Evolutionary conservation across 768 basidiomycete species (phyloP).

Genomic region (Hypsizygus marmoreus): DNA sequence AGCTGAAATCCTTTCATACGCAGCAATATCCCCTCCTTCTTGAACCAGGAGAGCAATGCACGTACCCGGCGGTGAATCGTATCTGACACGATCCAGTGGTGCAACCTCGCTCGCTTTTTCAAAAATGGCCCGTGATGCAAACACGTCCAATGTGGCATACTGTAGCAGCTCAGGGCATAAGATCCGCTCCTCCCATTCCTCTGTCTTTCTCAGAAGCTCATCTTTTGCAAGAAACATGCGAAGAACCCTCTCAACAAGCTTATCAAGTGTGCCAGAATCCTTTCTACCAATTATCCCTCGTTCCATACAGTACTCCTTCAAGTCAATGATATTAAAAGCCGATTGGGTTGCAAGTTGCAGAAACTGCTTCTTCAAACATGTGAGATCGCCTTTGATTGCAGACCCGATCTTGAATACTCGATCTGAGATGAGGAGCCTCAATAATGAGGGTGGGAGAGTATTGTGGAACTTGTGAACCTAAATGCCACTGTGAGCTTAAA

Average conservation of each 20-base stretch:
- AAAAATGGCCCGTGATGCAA: slow-evolving; percentile 1
- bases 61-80: slow-evolving; percentile 9
- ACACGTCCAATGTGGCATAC: slow-evolving; percentile 5
- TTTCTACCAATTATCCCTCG: not conserved
- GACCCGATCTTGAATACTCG: slow-evolving; percentile 9
- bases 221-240: slow-evolving; percentile 10
- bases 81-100: not conserved
- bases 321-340: slow-evolving; percentile 6
- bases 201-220: not conserved
- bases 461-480: not conserved
- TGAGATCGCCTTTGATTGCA: slow-evolving; percentile 3
- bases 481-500: not conserved
- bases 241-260: not conserved
- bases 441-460: not conserved
- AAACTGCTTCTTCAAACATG: slow-evolving; percentile 6
- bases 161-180: slow-evolving; percentile 2
- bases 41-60: slow-evolving; percentile 18
- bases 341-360: not conserved
- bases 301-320: slow-evolving; percentile 10
- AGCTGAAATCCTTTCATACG: slow-evolving; percentile 10
- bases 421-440: not conserved
- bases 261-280: slow-evolving; percentile 2
- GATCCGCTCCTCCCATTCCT: slow-evolving; percentile 19
- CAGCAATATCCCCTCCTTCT: slow-evolving; percentile 15
- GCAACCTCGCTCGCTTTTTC: not conserved